These are phyloP conservation scores for Mortierella antarctica DNA, from an alignment of 192 early-diverging fungal genomes.

Conservation along the genomic window DNA sequence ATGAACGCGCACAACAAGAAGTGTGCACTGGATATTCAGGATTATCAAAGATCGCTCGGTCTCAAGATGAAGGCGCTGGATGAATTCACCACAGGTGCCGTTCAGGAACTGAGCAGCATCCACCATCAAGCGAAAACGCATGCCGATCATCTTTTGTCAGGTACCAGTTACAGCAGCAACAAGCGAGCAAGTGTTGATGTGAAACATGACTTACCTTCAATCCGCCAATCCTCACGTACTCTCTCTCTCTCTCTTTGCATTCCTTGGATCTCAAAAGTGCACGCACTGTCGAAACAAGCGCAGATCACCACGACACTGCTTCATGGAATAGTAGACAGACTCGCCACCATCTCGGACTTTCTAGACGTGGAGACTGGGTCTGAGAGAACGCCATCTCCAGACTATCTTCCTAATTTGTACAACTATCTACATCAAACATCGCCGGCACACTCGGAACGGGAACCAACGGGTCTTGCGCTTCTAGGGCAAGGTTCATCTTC, in stretches of 20 bases:
- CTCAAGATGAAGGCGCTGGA: conserved; percentile 31
- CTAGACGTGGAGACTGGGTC: conserved; percentile 2
- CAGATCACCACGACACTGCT: conserved; percentile 15
- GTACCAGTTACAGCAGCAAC: neutral
- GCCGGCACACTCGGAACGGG: neutral
- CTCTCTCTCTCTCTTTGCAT: neutral
- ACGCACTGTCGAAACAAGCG: conserved; percentile 35
- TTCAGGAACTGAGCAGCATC: conserved; percentile 16
- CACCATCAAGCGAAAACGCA: conserved; percentile 33
- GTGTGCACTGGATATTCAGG: conserved; percentile 39
- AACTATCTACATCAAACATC: conserved; percentile 11
- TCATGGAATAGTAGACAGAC: conserved; percentile 27
- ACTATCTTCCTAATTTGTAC: conserved; percentile 21
- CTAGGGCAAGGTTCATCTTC: neutral
- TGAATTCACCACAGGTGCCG: conserved; percentile 11
- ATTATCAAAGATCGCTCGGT: conserved; percentile 23
- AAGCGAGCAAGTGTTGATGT: neutral
- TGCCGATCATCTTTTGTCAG: conserved; percentile 36
- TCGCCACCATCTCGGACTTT: conserved; percentile 1
- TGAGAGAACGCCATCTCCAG: neutral
- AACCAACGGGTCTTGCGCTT: neutral
- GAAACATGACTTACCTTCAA: neutral
- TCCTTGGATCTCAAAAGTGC: conserved; percentile 3
- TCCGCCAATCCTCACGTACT: neutral
- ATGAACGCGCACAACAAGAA: conserved; percentile 35